phyloP scores from a whole-genome alignment of 2,329 filamentous ascomycete species.

The Aspergillus thermomutatus region DNA sequence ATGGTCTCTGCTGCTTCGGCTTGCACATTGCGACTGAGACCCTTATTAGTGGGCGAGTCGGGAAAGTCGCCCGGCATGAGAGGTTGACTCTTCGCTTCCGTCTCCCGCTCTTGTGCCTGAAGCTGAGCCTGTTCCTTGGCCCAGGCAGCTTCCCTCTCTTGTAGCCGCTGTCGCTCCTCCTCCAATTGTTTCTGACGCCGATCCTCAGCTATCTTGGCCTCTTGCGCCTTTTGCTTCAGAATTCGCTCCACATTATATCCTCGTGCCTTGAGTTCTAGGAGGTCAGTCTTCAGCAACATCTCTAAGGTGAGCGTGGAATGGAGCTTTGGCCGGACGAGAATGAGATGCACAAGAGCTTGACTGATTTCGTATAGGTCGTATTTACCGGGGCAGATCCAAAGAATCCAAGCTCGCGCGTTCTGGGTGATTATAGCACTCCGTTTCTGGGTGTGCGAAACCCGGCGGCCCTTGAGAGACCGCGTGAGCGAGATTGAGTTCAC shows the following conservation, averaged over 20 bases:
- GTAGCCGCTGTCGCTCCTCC: constrained; percentile 66
- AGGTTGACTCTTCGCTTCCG: constrained; percentile 33
- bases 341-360: constrained; percentile 74
- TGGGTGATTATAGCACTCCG: constrained; percentile 67
- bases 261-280: constrained; percentile 76
- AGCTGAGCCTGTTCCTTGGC: constrained; percentile 40
- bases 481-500: constrained; percentile 76
- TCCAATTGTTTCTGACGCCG: constrained; percentile 70
- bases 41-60: constrained; percentile 58
- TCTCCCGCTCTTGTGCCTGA: constrained; percentile 20
- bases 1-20: constrained; percentile 18
- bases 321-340: constrained; percentile 79
- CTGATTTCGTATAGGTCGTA: constrained; percentile 91
- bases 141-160: constrained; percentile 54
- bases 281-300: constrained; percentile 79
- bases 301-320: constrained; percentile 89
- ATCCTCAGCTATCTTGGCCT: constrained; percentile 82
- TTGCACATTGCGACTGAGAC: constrained; percentile 15
- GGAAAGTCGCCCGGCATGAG: constrained; percentile 73
- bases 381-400: constrained; percentile 72
- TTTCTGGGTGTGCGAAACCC: constrained; percentile 68
- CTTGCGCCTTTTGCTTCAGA: constrained; percentile 78
- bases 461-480: constrained; percentile 69
- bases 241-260: constrained; percentile 98
- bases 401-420: constrained; percentile 56